Base-by-base conservation (phyloP, 495 filamentous ascomycete genomes). In the Pyrenula aspistea region DNA sequence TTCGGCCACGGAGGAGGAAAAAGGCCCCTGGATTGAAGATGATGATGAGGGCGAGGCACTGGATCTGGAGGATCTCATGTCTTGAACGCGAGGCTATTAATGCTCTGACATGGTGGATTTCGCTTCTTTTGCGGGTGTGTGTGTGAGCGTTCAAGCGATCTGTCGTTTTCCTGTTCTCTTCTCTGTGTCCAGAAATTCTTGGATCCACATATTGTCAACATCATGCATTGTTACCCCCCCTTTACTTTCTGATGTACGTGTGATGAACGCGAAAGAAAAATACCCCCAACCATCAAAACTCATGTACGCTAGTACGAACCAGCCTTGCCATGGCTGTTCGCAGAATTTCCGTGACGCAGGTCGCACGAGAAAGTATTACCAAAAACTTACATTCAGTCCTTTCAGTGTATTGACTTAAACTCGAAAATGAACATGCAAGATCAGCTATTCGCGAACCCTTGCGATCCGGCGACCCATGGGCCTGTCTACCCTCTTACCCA, bases 1-100 rank as follows among this genome's bases (percentile, higher is more conserved):
- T 58, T 73, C 74, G 61, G 83, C 89, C 10, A 90, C 81, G 2
- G 83, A 85, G 4, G 87, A 91, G 62, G 89, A 95, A 73, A 91
- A 88, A 59, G 91, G 91, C 0, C 77, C 84, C 1, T 93, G 88
- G 88, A 62, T 85, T n/a, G 69, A 71, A 49, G 74, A 65, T 51
- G 68, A 70, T 53, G 58, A 58, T 2, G 59, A 62, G 3, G 64
- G 19, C 10, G 8, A 52, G 20, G 50, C 19, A 52, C 22, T 59
- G 22, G 63, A 67, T 57, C 56, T 65, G 24, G 49, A 55, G 60
- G 56, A 59, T n/a, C 51, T 66, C 56, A 64, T 66, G 64, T 64
- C 60, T 10, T 64, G 57, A 66, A 3, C 25, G 56, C 25, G 42
- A 24, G 19, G 50, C 12, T 15, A 56, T 4, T 22, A 12, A 47